Evolutionary conservation across 2,329 filamentous ascomycete genomes (phyloP), one percentile per base, ranked within the genome.

Genomic region (Ascochyta pisi): DNA sequence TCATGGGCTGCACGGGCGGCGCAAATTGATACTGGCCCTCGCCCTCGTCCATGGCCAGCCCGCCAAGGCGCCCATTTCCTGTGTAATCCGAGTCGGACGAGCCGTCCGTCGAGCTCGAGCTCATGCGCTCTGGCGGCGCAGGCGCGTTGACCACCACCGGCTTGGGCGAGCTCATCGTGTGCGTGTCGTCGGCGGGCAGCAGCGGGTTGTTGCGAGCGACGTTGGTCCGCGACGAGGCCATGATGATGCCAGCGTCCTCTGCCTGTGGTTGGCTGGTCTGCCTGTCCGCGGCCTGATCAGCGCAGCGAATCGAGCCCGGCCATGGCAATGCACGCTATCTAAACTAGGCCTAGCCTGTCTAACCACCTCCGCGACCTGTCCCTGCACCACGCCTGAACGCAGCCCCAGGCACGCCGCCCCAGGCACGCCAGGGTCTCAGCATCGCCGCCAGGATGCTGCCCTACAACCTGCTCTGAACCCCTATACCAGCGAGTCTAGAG

Each of bases 1-100:
- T 65, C 63, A 76, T 61, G 46, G 74, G 64, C 39, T 73, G 60
- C 38, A 75, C 64, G 61, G 75, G 63, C n/a, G 76, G 73, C 26
- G 76, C 73, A 69, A 77, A 78, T 43, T 76, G 67, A 52, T 73
- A 73, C 41, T 73, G 67, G 51, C 68, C 71, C 37, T 72, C 67
- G 34, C 74, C 70, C 58, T 71, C 66, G 34, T 74, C 70, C 57
- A 70, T 68, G 51, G 83, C 76, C 77, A 31, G 77, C 81, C 46
- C 29, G 65, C 75, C 73, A 61, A 76, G 76, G 57, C 75, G 75
- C 64, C 81, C 80, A 59, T 76, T 74, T 33, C 33, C 50, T 38
- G 42, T 76, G 38, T 70, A 68, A 44, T 77, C 73, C 44, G 76
- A 77, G 39, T 82, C 81, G 57, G 43, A 42, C 2, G 48, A 52